Percentiles rank a stretch among this genome's conserved stretches.
Evolutionary conservation across 2,329 filamentous ascomycete genomes (phyloP).

Genomic region (Nigrograna mackinnonii): DNA sequence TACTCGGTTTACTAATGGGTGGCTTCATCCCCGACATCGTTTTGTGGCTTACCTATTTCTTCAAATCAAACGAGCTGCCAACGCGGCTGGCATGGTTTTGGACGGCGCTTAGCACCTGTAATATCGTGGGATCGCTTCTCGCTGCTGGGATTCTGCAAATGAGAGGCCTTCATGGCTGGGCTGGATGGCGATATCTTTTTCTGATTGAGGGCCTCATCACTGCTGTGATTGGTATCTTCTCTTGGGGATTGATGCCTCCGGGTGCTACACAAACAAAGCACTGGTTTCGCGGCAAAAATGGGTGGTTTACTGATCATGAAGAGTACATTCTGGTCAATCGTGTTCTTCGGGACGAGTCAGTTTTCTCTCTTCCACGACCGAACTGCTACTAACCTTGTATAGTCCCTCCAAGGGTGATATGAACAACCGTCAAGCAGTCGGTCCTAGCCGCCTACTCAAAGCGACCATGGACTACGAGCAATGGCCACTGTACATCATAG

Average conservation of each 20-base stretch:
- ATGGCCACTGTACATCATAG: conserved; percentile 38
- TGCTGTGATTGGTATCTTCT: conserved; percentile 55
- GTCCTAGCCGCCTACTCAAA: conserved; percentile 20
- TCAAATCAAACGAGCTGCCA: conserved; percentile 44
- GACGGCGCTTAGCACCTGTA: conserved; percentile 42
- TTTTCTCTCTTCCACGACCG: too few species aligned
- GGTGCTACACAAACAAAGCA: conserved; percentile 53
- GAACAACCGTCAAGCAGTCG: conserved; percentile 43
- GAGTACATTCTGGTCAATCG: conserved; percentile 67
- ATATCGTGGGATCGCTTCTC: conserved; percentile 42
- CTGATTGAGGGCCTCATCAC: conserved; percentile 62
- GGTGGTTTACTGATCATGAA: conserved; percentile 64
- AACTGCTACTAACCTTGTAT: too few species aligned
- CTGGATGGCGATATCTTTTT: conserved; percentile 48
- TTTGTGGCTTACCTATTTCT: conserved; percentile 48
- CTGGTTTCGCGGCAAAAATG: conserved; percentile 60
- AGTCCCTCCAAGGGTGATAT: conserved; percentile 59
- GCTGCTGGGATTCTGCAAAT: conserved; percentile 47
- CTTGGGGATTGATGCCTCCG: conserved; percentile 60
- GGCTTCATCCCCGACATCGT: conserved; percentile 41
- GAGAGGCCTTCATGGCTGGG: conserved; percentile 44
- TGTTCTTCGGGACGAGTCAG: conserved; percentile 62
- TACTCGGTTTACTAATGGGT: conserved; percentile 46
- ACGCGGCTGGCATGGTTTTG: conserved; percentile 48
- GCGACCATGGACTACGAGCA: conserved; percentile 31